Evolutionary conservation across 2,329 filamentous ascomycete genomes (phyloP), one percentile per base, ranked within the genome.

Genomic region (Neofusicoccum umdonicola): DNA sequence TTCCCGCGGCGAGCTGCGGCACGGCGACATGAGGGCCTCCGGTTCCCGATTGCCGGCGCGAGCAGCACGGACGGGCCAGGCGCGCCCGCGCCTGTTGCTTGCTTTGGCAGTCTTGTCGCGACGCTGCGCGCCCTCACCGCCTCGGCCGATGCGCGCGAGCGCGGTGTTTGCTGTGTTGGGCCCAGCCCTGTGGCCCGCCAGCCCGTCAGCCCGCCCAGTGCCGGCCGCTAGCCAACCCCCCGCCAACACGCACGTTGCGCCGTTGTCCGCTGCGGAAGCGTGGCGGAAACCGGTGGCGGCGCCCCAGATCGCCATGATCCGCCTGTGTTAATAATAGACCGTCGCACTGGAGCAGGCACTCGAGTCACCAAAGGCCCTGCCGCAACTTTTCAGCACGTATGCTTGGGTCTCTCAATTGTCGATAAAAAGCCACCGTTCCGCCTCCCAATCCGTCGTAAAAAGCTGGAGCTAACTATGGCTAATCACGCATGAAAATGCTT

Each of bases 351-450:
- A 19, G 9, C 39, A 4, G 19, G 37, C 41, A 35, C n/a, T 15
- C 15, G 15, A 44, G 7, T 7, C 41, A 44, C 15, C 12, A 13
- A 44, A 44, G 6, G 17, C 12, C 7, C 11, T 9, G 13, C 37
- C 37, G 2, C 6, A 13, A n/a, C 3, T 17, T 3, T 60, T 60
- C 42, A 47, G 56, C 54, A 60, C 56, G 56, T 35, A 47, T 60
- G 56, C 56, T 60, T 47, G 56, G 56, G 56, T 60, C 56, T 60
- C 56, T 60, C 56, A 60, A 45, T 60, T 60, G 56, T 60, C 42
- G 31, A 44, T 44, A 44, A 45, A 42, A 47, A 42, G 41, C 56
- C 42, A 47, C 56, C 56, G 22, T 47, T 47, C 56, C 41, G 41
- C 56, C 56, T 37, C 56, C 56, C 56, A 47, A 34, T 35, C 56